Evolutionary conservation across 2,329 filamentous ascomycete species (phyloP).

Genomic region (Thielaviopsis musarum): DNA sequence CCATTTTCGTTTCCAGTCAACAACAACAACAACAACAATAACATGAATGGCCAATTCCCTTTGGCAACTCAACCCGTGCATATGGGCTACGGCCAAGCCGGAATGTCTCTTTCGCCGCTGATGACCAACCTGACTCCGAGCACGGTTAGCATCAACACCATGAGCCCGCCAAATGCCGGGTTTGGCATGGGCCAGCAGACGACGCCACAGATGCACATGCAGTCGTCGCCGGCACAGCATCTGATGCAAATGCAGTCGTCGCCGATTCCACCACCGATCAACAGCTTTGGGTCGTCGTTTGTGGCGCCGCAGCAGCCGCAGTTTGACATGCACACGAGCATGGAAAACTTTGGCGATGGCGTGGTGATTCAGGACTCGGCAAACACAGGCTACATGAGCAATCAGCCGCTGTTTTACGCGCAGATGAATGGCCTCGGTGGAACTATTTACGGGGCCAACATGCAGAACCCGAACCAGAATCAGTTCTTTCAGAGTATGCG

Average conservation of each 20-base stretch:
- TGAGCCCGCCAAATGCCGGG: neutral
- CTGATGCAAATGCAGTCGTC: neutral
- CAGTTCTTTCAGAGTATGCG: neutral
- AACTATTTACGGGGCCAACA: neutral
- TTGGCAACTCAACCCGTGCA: neutral
- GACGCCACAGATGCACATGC: neutral
- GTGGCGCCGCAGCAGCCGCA: neutral
- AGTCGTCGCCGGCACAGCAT: slow-evolving; percentile 4
- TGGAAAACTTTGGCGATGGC: neutral
- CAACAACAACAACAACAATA: neutral
- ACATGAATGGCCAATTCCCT: slow-evolving; percentile 1
- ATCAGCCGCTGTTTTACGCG: neutral
- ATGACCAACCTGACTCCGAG: neutral
- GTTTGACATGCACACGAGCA: neutral
- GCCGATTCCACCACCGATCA: neutral
- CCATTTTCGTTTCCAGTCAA: neutral
- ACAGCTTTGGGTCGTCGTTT: neutral
- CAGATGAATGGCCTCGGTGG: neutral
- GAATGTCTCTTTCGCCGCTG: neutral
- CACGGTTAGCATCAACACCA: neutral
- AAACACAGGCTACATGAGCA: neutral
- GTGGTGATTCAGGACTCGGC: neutral
- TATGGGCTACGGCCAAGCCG: neutral
- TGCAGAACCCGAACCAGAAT: neutral
- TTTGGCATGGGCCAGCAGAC: neutral